Evolutionary conservation across 176 grass and related monocot species (phyloP).

Genomic region (Miscanthus lutarioriparius): DNA sequence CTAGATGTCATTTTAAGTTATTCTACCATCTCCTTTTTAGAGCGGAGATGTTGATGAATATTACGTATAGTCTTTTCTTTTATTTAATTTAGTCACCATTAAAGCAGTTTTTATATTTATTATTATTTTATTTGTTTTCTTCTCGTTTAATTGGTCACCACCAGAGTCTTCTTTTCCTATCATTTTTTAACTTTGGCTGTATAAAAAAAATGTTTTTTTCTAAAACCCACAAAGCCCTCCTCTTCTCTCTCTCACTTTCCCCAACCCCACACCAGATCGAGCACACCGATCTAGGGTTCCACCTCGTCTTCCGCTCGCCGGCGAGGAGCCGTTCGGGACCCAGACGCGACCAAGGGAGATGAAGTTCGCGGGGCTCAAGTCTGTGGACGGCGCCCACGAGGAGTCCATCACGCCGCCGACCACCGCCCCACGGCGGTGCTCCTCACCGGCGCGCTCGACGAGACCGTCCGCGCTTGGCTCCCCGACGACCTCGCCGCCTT

Average conservation of each 20-base stretch:
- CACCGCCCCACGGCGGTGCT: slow-evolving; percentile 59
- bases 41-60: no score
- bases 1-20: no score
- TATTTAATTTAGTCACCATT: no score
- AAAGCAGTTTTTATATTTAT: no score
- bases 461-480: slow-evolving; percentile 72
- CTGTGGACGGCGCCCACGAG: slow-evolving; percentile 73
- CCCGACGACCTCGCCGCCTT: slow-evolving; percentile 71
- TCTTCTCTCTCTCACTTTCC: neutral
- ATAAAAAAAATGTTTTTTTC: no score
- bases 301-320: neutral
- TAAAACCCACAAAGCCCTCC: neutral
- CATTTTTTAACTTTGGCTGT: no score
- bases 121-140: no score
- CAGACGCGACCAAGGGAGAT: slow-evolving; percentile 9
- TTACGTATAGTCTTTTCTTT: no score
- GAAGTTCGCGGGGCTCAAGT: slow-evolving; percentile 88
- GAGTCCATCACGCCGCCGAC: slow-evolving; percentile 71
- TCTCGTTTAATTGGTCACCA: no score
- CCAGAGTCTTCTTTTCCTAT: no score
- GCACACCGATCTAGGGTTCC: slow-evolving; percentile 37
- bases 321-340: neutral
- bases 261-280: neutral
- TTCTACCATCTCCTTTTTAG: no score
- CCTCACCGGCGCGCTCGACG: slow-evolving; percentile 80